phyloP scores from a whole-genome alignment of 441 rosid species.

The Erodium trifolium region DNA sequence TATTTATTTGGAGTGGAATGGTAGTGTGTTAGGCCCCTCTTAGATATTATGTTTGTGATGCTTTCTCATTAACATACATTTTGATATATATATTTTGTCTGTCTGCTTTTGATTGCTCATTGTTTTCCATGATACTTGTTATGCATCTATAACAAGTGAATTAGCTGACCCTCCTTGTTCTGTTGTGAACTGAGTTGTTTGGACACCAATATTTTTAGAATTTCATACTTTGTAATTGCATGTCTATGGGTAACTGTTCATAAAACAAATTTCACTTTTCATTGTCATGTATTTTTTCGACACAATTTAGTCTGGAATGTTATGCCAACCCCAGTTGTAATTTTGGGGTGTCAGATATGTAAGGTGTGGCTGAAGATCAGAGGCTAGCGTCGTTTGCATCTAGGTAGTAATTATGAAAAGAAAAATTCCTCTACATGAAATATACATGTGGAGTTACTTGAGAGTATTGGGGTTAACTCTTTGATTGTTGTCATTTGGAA shows the following conservation, averaged over 20 bases:
- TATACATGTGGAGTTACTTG: too few species aligned
- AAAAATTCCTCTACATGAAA: too few species aligned
- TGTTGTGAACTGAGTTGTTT: not conserved
- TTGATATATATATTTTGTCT: not conserved
- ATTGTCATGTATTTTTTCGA: too few species aligned
- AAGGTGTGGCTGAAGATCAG: too few species aligned
- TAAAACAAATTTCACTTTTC: too few species aligned
- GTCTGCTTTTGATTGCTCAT: not conserved
- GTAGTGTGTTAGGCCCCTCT: slow-evolving; percentile 3
- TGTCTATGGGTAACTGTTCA: too few species aligned
- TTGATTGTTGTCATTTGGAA: not conserved
- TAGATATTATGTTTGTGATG: not conserved
- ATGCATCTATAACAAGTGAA: not conserved
- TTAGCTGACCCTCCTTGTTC: not conserved
- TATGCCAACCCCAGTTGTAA: not conserved
- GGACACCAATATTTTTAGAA: not conserved
- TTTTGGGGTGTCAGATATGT: too few species aligned
- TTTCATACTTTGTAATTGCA: not conserved
- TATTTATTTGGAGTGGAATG: slow-evolving; percentile 10
- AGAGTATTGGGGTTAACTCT: not conserved
- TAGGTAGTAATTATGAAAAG: too few species aligned
- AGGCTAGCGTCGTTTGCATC: too few species aligned
- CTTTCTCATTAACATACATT: not conserved
- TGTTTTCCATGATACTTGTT: not conserved
- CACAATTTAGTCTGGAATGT: not conserved